These are phyloP conservation scores for Nakazawaea sp. DNA, from an alignment of 805 yeast species.

Conservation along the genomic window DNA sequence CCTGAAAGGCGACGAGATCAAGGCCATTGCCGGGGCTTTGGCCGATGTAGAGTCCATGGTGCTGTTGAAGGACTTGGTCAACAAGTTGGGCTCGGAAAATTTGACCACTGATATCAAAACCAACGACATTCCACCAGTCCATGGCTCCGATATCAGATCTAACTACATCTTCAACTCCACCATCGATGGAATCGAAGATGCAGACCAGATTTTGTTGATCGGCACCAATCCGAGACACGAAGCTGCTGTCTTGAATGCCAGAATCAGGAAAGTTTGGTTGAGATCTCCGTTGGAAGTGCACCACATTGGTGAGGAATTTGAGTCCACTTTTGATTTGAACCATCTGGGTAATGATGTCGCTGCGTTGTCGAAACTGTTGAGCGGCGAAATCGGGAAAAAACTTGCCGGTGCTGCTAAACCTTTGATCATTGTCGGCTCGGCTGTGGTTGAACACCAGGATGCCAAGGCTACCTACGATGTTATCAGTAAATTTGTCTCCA, in stretches of 20 bases:
- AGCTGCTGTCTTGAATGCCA: constrained; percentile 81
- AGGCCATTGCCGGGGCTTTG: constrained; percentile 78
- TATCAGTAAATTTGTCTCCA: constrained; percentile 53
- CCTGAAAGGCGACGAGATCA: constrained; percentile 65
- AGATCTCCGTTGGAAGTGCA: constrained; percentile 60
- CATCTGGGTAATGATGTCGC: constrained; percentile 56
- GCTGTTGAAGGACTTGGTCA: constrained; percentile 72
- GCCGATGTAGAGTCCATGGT: constrained; percentile 80
- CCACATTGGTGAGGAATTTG: constrained; percentile 70
- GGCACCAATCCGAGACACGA: constrained; percentile 89
- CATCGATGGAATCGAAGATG: constrained; percentile 72
- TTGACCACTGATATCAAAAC: constrained; percentile 62
- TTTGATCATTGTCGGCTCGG: constrained; percentile 75
- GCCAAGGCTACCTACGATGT: constrained; percentile 52
- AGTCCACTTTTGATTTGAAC: constrained; percentile 63
- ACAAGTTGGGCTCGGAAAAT: constrained; percentile 76
- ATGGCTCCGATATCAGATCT: constrained; percentile 70
- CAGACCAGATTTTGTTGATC: constrained; percentile 72
- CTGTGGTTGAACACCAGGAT: constrained; percentile 63
- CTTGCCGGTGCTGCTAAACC: constrained; percentile 65
- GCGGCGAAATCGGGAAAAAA: constrained; percentile 59
- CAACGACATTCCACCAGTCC: constrained; percentile 49
- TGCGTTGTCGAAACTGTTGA: constrained; percentile 52
- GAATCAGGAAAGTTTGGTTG: constrained; percentile 79
- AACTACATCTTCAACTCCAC: constrained; percentile 77